phyloP scores from a whole-genome alignment of 1,284 basidiomycete species.

The Heterobasidion irregulare region DNA sequence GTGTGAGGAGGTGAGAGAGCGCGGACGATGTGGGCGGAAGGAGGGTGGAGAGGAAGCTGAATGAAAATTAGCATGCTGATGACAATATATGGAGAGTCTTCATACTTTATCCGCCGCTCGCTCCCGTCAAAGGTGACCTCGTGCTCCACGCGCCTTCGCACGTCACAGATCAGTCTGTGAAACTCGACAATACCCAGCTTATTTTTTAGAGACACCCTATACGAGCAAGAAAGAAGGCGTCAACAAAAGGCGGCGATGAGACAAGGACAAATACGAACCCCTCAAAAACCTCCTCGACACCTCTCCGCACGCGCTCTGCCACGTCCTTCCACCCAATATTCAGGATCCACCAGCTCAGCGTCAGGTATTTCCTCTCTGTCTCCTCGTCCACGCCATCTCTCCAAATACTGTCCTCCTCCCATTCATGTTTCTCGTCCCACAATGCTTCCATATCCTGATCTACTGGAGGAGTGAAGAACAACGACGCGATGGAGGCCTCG shows the following conservation, averaged over 20 bases:
- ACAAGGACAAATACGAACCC: conserved; percentile 40
- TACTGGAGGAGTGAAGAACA: conserved; percentile 15
- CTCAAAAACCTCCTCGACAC: conserved; percentile 76
- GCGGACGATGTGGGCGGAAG: conserved; percentile 65
- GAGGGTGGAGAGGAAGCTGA: conserved; percentile 66
- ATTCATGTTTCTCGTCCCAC: conserved; percentile 16
- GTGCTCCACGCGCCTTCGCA: conserved; percentile 66
- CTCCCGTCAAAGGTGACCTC: conserved; percentile 58
- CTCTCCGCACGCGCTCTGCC: conserved; percentile 60
- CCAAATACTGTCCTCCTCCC: conserved; percentile 22
- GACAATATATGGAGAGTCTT: neutral
- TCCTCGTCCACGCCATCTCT: conserved; percentile 39
- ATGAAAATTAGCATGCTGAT: neutral
- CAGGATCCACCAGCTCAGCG: conserved; percentile 86
- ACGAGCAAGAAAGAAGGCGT: conserved; percentile 2
- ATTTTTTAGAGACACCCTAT: conserved; percentile 72
- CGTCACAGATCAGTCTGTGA: conserved; percentile 57
- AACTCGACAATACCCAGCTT: conserved; percentile 64
- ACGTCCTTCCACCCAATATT: conserved; percentile 86
- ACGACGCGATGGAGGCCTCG: conserved; percentile 28
- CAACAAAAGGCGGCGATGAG: neutral
- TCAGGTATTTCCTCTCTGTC: conserved; percentile 73
- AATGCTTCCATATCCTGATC: conserved; percentile 13
- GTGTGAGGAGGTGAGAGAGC: conserved; percentile 57
- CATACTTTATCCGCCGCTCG: conserved; percentile 47